Evolutionary conservation across 202 grass and related monocot species (phyloP), one percentile per base, ranked within the genome.

Genomic region (Carex arenaria): DNA sequence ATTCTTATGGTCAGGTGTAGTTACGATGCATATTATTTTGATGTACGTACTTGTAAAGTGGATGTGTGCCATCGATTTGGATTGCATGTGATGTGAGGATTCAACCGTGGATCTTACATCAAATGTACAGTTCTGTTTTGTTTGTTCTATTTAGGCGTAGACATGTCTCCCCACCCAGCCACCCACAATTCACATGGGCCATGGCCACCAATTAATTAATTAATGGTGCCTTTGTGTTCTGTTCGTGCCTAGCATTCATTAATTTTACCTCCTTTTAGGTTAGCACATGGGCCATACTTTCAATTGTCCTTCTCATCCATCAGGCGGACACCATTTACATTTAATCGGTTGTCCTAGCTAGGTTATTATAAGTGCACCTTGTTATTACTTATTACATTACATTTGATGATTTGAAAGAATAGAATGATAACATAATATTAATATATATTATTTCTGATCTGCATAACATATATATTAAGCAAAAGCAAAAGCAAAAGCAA

Each of bases 51-150:
- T 64, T 65, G 64, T 5, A 23, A 81, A 65, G 20, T 51, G 38
- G 4, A 53, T 66, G 61, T 11, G 0, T 31, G 70, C n/a, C n/a
- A n/a, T n/a, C 23, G 53, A 53, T 22, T 74, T 74, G 71, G 49
- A 17, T 54, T 74, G 79, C 79, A 81, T 82, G 79, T 82, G 61
- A 82, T 23, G n/a, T n/a, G n/a, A n/a, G n/a, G n/a, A n/a, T 0
- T 82, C 42, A 63, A 82, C 60, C 42, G 47, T 82, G 62, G 13
- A 22, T 65, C 8, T 42, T 82, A 52, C 79, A 82, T n/a, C n/a
- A n/a, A n/a, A n/a, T 36, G 3, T 62, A 1, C 68, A 54, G 45
- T 49, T 49, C 45, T 49, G 45, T 26, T 82, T 82, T 55, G 72
- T 66, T 66, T 67, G 61, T 42, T 65, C 79, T 55, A 64, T 55